phyloP scores from a whole-genome alignment of 176 grass and related monocot genomes.

The Ananas comosus region DNA sequence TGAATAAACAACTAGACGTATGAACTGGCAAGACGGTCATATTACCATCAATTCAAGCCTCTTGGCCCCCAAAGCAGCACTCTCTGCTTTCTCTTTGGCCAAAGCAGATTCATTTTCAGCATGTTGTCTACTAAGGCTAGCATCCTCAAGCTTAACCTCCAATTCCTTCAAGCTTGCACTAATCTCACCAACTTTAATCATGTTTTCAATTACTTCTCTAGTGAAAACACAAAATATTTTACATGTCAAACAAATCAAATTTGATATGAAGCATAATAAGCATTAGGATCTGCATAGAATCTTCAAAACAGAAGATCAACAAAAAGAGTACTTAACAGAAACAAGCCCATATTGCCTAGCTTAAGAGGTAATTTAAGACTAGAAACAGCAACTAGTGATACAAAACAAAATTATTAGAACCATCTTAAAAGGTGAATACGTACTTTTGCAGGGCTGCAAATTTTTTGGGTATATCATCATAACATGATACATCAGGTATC shows the following conservation, averaged over 20 bases:
- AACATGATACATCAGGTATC: conserved; percentile 79
- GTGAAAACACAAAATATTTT: conserved; percentile 30
- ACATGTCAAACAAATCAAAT: too few species aligned
- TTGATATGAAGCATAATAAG: not conserved
- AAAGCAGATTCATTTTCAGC: conserved; percentile 69
- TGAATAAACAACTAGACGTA: too few species aligned
- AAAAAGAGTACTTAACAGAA: not conserved
- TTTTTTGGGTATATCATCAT: conserved; percentile 73
- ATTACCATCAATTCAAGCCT: conserved; percentile 76
- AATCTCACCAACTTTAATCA: conserved; percentile 72
- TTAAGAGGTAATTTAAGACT: not conserved
- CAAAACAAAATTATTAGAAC: not conserved
- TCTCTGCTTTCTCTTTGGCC: conserved; percentile 66
- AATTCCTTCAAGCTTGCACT: conserved; percentile 70
- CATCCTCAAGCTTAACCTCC: conserved; percentile 57
- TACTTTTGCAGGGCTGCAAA: conserved; percentile 67
- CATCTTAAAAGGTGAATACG: conserved; percentile 10
- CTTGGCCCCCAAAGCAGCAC: conserved; percentile 50
- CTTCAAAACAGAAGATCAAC: not conserved
- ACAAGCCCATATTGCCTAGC: not conserved
- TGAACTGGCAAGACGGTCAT: too few species aligned
- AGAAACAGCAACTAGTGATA: conserved; percentile 5
- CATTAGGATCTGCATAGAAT: not conserved
- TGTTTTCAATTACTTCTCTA: conserved; percentile 70
- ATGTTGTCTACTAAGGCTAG: conserved; percentile 61